Evolutionary conservation across 352 stramenopile species (phyloP).

Genomic region (Phytophthora rubi): DNA sequence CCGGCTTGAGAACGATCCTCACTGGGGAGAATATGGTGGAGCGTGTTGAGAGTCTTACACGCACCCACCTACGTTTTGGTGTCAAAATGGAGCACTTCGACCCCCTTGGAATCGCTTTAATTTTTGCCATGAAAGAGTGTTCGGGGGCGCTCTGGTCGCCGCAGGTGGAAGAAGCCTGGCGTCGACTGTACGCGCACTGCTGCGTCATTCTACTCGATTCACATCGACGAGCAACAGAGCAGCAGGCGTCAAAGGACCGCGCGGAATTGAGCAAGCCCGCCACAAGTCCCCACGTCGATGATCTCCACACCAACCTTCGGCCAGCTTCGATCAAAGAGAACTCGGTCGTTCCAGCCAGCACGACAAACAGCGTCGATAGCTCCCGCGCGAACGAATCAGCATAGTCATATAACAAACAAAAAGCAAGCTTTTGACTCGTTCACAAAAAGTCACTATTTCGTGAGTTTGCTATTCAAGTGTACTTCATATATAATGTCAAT

Average conservation of each 20-base stretch:
- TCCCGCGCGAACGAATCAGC: not conserved
- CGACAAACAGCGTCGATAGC: conserved; percentile 4
- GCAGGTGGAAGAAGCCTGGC: conserved; percentile 51
- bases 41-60: conserved; percentile 69
- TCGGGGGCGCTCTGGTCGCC: conserved; percentile 48
- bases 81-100: conserved; percentile 91
- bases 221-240: conserved; percentile 10
- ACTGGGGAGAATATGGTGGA: conserved; percentile 62
- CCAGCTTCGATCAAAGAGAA: conserved; percentile 29
- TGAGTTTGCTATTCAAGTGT: not conserved
- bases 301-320: conserved; percentile 17
- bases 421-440: not conserved
- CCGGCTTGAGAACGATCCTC: conserved; percentile 52
- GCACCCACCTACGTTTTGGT: conserved; percentile 81
- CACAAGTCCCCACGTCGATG: conserved; percentile 10
- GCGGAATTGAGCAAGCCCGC: conserved; percentile 2
- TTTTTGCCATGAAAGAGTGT: conserved; percentile 74
- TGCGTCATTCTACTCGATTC: conserved; percentile 6
- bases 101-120: conserved; percentile 84
- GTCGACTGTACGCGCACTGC: conserved; percentile 48
- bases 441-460: not conserved
- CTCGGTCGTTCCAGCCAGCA: conserved; percentile 16
- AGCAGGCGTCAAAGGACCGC: conserved; percentile 2
- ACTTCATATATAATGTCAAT: not conserved
- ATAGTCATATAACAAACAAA: not conserved